Conservation (phyloP, 1,284 basidiomycete genomes). For the Ceratobasidium papillatum region DNA sequence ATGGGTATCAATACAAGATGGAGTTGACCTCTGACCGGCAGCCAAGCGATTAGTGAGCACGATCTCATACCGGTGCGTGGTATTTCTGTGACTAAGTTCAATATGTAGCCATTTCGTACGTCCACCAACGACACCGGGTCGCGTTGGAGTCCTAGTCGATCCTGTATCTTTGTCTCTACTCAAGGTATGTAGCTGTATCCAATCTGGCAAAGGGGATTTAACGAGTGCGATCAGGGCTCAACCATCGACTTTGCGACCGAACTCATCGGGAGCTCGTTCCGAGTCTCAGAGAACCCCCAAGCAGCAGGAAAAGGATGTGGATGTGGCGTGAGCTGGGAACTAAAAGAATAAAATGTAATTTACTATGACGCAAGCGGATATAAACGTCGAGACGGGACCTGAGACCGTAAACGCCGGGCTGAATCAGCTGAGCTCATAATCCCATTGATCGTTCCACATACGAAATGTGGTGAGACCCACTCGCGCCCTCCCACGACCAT, state of each 20-base stretch:
- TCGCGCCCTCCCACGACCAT: slow-evolving; percentile 52
- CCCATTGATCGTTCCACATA: slow-evolving; percentile 19
- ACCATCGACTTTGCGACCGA: slow-evolving; percentile 91
- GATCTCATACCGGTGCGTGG: background rate
- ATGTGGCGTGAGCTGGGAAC: slow-evolving; percentile 91
- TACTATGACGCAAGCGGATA: background rate
- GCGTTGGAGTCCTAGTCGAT: slow-evolving; percentile 69
- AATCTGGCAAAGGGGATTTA: slow-evolving; percentile 3
- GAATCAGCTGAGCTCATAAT: slow-evolving; percentile 30
- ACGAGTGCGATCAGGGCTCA: slow-evolving; percentile 59
- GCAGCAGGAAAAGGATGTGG: slow-evolving; percentile 87
- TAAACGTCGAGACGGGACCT: background rate
- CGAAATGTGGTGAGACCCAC: background rate
- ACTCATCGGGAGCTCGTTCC: slow-evolving; percentile 87
- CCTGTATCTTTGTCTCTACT: slow-evolving; percentile 80
- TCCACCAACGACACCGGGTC: slow-evolving; percentile 43
- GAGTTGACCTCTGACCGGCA: slow-evolving; percentile 68
- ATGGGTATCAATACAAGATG: slow-evolving; percentile 93
- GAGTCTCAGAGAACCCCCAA: slow-evolving; percentile 82
- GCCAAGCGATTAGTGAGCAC: slow-evolving; percentile 80
- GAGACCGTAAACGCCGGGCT: background rate
- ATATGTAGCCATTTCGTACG: slow-evolving; percentile 36
- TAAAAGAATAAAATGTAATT: slow-evolving; percentile 63
- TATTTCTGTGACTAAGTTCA: slow-evolving; percentile 10
- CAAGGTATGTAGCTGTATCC: slow-evolving; percentile 54